A percentile compares a stretch with the other conserved stretches of the same genome.
phyloP scores from a whole-genome alignment of 1,284 basidiomycete genomes.

The Fistulinella cinereoalba region DNA sequence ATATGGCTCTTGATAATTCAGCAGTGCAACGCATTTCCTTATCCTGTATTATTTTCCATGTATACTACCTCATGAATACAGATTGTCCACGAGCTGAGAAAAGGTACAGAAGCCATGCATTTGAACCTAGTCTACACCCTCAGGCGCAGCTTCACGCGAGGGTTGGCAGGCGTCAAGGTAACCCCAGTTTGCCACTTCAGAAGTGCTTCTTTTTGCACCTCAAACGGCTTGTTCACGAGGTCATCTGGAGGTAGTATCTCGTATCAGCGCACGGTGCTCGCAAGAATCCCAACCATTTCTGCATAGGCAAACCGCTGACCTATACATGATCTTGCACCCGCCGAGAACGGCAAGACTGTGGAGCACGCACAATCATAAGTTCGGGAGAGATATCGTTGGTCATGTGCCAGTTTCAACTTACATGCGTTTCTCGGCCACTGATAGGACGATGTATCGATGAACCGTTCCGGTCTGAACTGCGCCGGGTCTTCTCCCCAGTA shows the following conservation, averaged over 20 bases:
- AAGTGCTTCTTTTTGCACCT: constrained; percentile 28
- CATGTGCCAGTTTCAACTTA: too few species aligned
- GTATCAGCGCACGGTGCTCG: constrained; percentile 30
- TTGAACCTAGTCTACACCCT: constrained; percentile 9
- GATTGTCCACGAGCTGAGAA: too few species aligned
- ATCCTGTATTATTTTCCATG: too few species aligned
- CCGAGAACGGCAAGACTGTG: constrained; percentile 39
- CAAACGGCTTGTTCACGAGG: constrained; percentile 22
- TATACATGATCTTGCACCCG: constrained; percentile 41
- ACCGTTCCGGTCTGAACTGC: constrained; percentile 46
- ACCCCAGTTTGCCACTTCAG: constrained; percentile 33
- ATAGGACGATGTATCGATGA: constrained; percentile 41
- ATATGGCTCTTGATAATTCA: too few species aligned
- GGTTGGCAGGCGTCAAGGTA: constrained; percentile 31
- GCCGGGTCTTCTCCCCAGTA: constrained; percentile 44
- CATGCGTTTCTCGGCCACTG: constrained; percentile 39
- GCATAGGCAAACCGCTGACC: constrained; percentile 36
- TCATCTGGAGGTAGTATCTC: constrained; percentile 35
- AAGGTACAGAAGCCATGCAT: not conserved
- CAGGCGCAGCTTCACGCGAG: constrained; percentile 21
- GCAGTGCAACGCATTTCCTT: too few species aligned
- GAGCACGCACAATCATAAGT: too few species aligned
- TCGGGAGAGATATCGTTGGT: too few species aligned
- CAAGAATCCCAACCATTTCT: constrained; percentile 29
- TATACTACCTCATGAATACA: too few species aligned